Base-by-base conservation (phyloP, 2,329 filamentous ascomycete genomes). In the Exophiala phaeomuriformis region DNA sequence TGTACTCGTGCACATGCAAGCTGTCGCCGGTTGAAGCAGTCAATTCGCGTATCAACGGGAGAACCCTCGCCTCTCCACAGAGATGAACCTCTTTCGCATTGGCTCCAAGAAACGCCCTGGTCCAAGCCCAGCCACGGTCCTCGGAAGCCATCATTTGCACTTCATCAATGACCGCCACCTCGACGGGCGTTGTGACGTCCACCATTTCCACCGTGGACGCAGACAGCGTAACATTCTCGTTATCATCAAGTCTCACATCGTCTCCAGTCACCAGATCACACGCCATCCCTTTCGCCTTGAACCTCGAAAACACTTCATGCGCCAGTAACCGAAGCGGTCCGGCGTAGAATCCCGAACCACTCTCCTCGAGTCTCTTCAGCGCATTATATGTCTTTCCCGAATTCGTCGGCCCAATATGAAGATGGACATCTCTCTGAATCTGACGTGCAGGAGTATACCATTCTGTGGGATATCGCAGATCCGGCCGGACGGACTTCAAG, bases 311-410 rank as follows among this genome's bases (percentile, higher is more conserved):
- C n/a, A 97, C 86, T 69, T 98, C 93, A 64, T 95, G 90, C 0
- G 93, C 93, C 30, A 98, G 77, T 44, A 98, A 73, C 46, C 93
- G 81, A 42, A 98, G 73, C 0, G 93, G 93, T 0, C 94, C 93
- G 2, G 91, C 89, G 67, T 97, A 98, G 47, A 95, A 83, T 37
- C 93, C 93, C 5, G 76, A 78, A 31, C 83, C 77, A 2, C 85
- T 84, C 47, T 81, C 76, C 67, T 96, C 88, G 7, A 98, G 77
- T 8, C 86, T 83, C 70, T 95, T 85, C 59, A 98, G 73, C 0
- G 93, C 94, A 66, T 90, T 86, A 67, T 97, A 98, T 0, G 94
- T 98, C 75, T 98, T 98, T 53, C 93, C 93, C 0, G 93, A 97
- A 69, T 98, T 98, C 1, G 93, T 98, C 1, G 93, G 93, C 0